Percentiles rank a stretch among this genome's conserved stretches.
Conservation (phyloP, 1,284 basidiomycete genomes). For the Leccinum variabile region DNA sequence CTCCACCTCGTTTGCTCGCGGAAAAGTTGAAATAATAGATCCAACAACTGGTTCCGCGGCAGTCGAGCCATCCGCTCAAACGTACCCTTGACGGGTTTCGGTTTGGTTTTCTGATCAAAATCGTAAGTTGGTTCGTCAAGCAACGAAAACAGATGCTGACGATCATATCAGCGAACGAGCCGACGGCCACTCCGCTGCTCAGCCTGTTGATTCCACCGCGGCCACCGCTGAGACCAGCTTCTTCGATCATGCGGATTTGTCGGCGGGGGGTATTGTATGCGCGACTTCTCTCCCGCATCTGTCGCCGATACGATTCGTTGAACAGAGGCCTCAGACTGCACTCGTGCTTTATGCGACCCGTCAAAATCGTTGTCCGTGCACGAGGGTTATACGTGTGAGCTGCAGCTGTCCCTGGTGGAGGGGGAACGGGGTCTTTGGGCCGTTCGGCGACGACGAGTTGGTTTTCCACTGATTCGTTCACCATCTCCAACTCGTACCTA, state of each 20-base stretch:
- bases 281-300: slow-evolving; percentile 58
- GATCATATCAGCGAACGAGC: slow-evolving; percentile 63
- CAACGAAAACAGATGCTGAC: slow-evolving; percentile 42
- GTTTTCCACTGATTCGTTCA: slow-evolving; percentile 72
- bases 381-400: slow-evolving; percentile 42
- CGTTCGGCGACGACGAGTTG: slow-evolving; percentile 76
- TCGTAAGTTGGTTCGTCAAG: neutral
- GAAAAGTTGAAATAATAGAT: slow-evolving; percentile 82
- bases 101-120: slow-evolving; percentile 50
- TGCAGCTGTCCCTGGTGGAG: slow-evolving; percentile 39
- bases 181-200: slow-evolving; percentile 56
- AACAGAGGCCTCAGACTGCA: slow-evolving; percentile 62
- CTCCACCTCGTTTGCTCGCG: slow-evolving; percentile 81
- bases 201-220: slow-evolving; percentile 67
- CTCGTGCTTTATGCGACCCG: slow-evolving; percentile 74
- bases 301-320: slow-evolving; percentile 56
- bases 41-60: slow-evolving; percentile 84
- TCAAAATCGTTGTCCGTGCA: slow-evolving; percentile 70
- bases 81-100: slow-evolving; percentile 65
- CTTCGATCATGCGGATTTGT: slow-evolving; percentile 48
- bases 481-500: slow-evolving; percentile 75
- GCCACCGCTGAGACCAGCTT: slow-evolving; percentile 56
- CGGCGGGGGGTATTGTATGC: slow-evolving; percentile 62
- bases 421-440: slow-evolving; percentile 59
- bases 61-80: slow-evolving; percentile 81